These are phyloP conservation scores for Epichloe gansuensis DNA, from an alignment of 2,329 filamentous ascomycete species.

Conservation along the genomic window DNA sequence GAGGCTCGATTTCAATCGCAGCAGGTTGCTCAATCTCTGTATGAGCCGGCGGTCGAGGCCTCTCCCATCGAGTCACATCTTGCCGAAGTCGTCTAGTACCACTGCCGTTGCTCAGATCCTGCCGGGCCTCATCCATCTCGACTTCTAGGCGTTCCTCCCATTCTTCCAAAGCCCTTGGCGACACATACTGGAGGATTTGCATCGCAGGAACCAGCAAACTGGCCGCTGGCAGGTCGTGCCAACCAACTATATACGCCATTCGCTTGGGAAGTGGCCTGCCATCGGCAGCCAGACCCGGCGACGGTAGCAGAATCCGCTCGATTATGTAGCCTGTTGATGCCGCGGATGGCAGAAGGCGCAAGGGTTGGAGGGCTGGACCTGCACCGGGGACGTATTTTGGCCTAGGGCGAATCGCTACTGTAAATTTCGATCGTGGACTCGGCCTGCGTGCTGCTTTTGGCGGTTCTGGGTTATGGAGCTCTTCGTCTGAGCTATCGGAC, in stretches of 20 bases:
- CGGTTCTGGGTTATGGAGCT: neutral
- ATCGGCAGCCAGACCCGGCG: slow-evolving; percentile 18
- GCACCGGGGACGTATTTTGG: slow-evolving; percentile 31
- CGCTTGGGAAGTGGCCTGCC: slow-evolving; percentile 28
- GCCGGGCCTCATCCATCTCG: slow-evolving; percentile 28
- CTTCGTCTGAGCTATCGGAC: neutral
- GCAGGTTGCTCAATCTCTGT: slow-evolving; percentile 13
- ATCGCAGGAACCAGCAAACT: slow-evolving; percentile 33
- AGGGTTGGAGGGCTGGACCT: slow-evolving; percentile 34
- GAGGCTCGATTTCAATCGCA: slow-evolving; percentile 15
- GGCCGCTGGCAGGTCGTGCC: slow-evolving; percentile 39
- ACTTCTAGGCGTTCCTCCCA: slow-evolving; percentile 39
- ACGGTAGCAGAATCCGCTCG: slow-evolving; percentile 37
- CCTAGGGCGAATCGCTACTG: slow-evolving; percentile 5
- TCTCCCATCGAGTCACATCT: slow-evolving; percentile 9
- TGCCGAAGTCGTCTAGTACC: slow-evolving; percentile 11
- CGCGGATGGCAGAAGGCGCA: slow-evolving; percentile 34
- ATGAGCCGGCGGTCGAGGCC: slow-evolving; percentile 18
- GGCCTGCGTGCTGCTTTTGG: neutral
- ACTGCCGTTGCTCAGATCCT: slow-evolving; percentile 14
- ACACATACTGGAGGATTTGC: slow-evolving; percentile 45
- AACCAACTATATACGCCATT: slow-evolving; percentile 43
- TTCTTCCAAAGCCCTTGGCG: slow-evolving; percentile 41
- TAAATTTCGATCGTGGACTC: neutral
- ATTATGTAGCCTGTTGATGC: slow-evolving; percentile 47